Conservation (phyloP, 179 eudicot genomes). For the Nepenthes alata region DNA sequence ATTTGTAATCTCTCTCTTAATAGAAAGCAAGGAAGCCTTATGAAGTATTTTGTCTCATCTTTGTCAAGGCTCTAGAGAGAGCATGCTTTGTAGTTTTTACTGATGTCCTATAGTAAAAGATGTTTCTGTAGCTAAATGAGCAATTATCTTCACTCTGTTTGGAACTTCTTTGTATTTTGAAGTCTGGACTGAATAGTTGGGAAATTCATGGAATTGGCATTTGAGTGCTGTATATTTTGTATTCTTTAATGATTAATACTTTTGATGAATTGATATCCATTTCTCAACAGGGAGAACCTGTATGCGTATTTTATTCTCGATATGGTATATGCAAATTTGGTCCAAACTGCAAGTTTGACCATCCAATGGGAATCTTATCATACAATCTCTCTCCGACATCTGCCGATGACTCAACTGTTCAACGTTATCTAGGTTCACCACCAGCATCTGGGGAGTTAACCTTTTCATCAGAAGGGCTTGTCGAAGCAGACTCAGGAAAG, state of each 20-base stretch:
- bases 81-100: too few relatives aligned
- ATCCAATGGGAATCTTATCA: slow-evolving; percentile 74
- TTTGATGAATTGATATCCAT: slow-evolving; percentile 3
- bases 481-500: slow-evolving; percentile 34
- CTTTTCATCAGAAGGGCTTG: slow-evolving; percentile 42
- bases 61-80: too few relatives aligned
- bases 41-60: too few relatives aligned
- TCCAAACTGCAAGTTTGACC: slow-evolving; percentile 98
- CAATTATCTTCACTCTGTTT: too few relatives aligned
- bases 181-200: not conserved
- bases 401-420: slow-evolving; percentile 35
- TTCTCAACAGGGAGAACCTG: slow-evolving; percentile 64
- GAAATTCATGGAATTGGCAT: not conserved
- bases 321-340: slow-evolving; percentile 99
- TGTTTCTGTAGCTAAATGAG: too few relatives aligned
- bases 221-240: not conserved
- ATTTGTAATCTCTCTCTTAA: too few relatives aligned
- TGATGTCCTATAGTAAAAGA: too few relatives aligned
- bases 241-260: not conserved
- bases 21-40: too few relatives aligned
- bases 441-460: slow-evolving; percentile 37
- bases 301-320: slow-evolving; percentile 87
- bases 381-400: slow-evolving; percentile 47
- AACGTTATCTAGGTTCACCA: slow-evolving; percentile 60
- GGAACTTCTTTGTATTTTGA: not conserved